Percentiles rank a stretch among this genome's conserved stretches.
Conservation (phyloP, 2,329 filamentous ascomycete genomes). For the Cryphonectria carpinicola region DNA sequence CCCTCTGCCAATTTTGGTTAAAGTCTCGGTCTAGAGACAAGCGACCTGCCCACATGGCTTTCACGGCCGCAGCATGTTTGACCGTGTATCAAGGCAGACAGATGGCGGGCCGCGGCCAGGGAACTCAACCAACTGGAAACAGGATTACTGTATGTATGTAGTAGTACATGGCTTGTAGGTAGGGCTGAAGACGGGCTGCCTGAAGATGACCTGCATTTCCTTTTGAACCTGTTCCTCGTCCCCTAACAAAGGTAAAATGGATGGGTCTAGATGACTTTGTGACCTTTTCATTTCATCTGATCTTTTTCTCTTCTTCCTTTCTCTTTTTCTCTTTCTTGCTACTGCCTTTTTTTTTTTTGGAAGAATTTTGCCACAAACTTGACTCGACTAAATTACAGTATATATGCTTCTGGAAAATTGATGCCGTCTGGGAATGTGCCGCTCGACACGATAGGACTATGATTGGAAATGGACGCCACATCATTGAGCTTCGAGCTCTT, state of each 20-base stretch:
- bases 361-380: neutral
- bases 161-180: neutral
- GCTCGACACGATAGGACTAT: neutral
- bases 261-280: neutral
- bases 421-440: neutral
- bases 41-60: neutral
- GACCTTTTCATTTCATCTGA: neutral
- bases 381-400: neutral
- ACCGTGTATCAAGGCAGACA: neutral
- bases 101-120: neutral
- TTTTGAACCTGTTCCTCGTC: neutral
- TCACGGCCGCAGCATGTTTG: neutral
- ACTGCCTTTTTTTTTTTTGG: neutral
- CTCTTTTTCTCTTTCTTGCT: too few relatives aligned
- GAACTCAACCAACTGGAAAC: neutral
- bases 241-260: neutral
- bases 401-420: neutral
- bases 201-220: conserved; percentile 1
- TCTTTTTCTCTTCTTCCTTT: neutral
- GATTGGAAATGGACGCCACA: conserved; percentile 13
- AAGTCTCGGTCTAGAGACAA: neutral
- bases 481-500: conserved; percentile 23
- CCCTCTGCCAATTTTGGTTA: neutral
- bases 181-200: neutral
- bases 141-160: neutral